These are phyloP conservation scores for Entoloma clypeatum DNA, from an alignment of 1,284 basidiomycete species.

Conservation along the genomic window DNA sequence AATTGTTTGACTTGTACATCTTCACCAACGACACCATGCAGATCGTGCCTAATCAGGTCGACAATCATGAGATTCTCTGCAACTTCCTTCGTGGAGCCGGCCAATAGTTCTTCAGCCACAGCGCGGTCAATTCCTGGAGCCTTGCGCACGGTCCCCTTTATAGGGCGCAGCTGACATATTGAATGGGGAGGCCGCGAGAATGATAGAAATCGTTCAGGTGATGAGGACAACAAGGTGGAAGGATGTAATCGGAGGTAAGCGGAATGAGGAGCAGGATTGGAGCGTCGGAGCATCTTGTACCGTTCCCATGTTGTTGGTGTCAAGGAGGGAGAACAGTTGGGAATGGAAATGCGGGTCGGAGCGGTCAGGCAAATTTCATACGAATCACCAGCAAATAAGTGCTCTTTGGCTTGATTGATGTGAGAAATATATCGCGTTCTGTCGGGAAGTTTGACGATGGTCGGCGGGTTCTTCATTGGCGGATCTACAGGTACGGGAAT, in stretches of 20 bases:
- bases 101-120: conserved; percentile 61
- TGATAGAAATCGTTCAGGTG: conserved; percentile 93
- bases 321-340: conserved; percentile 26
- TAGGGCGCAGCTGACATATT: conserved; percentile 85
- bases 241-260: conserved; percentile 75
- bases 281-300: conserved; percentile 66
- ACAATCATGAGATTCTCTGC: conserved; percentile 99
- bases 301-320: conserved; percentile 65
- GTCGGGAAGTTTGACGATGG: conserved; percentile 48
- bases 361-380: conserved; percentile 96
- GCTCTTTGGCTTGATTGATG: conserved; percentile 73
- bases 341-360: conserved; percentile 52
- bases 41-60: conserved; percentile 91
- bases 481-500: conserved; percentile 10
- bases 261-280: conserved; percentile 91
- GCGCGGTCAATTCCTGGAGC: conserved; percentile 57
- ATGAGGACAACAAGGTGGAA: conserved; percentile 72
- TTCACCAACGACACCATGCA: conserved; percentile 74
- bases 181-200: conserved; percentile 63
- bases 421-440: conserved; percentile 63
- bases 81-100: conserved; percentile 84
- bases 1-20: conserved; percentile 83
- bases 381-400: conserved; percentile 84
- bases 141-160: conserved; percentile 89
- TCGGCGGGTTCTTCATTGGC: conserved; percentile 17